Conservation (phyloP, 352 stramenopile genomes). For the Thalassiosira allenii region DNA sequence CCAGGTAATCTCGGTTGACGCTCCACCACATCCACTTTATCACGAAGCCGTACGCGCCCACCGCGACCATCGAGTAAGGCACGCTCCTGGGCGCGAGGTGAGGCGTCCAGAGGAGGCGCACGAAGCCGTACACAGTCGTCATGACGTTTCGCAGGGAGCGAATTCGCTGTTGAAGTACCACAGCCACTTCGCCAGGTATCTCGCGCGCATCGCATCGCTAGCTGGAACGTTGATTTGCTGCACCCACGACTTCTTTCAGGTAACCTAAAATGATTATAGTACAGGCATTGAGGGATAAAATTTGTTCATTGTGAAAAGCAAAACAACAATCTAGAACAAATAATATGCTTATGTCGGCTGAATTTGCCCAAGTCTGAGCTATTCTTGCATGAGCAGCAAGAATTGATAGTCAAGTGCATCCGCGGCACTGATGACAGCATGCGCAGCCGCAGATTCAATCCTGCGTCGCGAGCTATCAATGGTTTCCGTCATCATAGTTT, state of each 20-base stretch:
- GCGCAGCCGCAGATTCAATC: slow-evolving; percentile 54
- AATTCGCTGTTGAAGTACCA: slow-evolving; percentile 31
- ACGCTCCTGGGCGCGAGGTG: slow-evolving; percentile 15
- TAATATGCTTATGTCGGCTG: too few species aligned
- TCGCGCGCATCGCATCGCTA: not conserved
- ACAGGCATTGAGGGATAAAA: too few species aligned
- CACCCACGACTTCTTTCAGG: too few species aligned
- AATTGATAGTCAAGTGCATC: slow-evolving; percentile 70
- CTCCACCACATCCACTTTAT: slow-evolving; percentile 35
- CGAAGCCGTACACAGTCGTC: slow-evolving; percentile 20
- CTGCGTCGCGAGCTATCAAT: slow-evolving; percentile 37
- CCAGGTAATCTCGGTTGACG: slow-evolving; percentile 35
- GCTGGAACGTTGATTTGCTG: too few species aligned
- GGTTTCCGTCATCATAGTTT: slow-evolving; percentile 40
- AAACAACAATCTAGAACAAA: too few species aligned
- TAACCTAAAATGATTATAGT: too few species aligned
- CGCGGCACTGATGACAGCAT: slow-evolving; percentile 57
- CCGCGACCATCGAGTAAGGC: slow-evolving; percentile 1
- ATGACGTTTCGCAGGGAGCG: slow-evolving; percentile 13
- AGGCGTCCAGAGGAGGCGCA: slow-evolving; percentile 21
- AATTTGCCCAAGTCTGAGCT: slow-evolving; percentile 3
- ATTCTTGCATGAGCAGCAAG: slow-evolving; percentile 59
- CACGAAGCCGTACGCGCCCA: slow-evolving; percentile 23
- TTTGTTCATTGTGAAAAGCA: too few species aligned
- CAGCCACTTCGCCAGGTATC: slow-evolving; percentile 25